Evolutionary conservation across 768 basidiomycete genomes (phyloP), one percentile per base, ranked within the genome.

Genomic region (Russula brevipes): DNA sequence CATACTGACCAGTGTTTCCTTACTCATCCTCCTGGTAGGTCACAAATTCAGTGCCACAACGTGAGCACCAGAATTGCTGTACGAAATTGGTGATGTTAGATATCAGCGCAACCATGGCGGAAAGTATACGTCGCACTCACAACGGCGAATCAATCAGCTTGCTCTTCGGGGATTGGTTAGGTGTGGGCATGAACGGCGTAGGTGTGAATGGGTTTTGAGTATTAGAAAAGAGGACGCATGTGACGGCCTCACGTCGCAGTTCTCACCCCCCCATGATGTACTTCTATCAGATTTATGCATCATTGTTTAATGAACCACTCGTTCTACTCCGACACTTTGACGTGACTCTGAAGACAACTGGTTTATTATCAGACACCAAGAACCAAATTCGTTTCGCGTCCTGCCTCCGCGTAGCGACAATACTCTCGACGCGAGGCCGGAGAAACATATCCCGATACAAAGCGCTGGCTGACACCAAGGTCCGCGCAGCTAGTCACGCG

Each of bases 21-120:
- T 12, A 38, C 42, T 59, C 41, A 36, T 47, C 50, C 44, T 39
- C 41, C 63, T 63, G 7, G 36, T 69, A 93, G 87, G 94, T 98
- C 42, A 97, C 97, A 53, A 99, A 99, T 76, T 92, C 95, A 14
- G 87, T 96, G 63, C 94, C 94, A 17, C 94, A 97, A 79, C 80
- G 72, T 53, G 79, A 85, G 58, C 87, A 94, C 68, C 78, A 82
- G 68, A 75, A 69, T 3, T 71, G 73, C 38, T 87, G 86, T 70
- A 78, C 83, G 39, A 98, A 97, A 73, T 80, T 99, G 58, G 83
- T 89, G 69, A 87, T 89, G 8, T 85, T 99, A 69, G 97, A 99
- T 75, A 84, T 98, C 70, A 90, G 87, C 71, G 84, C 91, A 33
- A 92, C 91, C 42, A 86, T 99, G 67, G 91, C 97, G 5, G 97